These are phyloP conservation scores for Craterostigma plantagineum DNA, from an alignment of 257 asterid species.

Conservation along the genomic window DNA sequence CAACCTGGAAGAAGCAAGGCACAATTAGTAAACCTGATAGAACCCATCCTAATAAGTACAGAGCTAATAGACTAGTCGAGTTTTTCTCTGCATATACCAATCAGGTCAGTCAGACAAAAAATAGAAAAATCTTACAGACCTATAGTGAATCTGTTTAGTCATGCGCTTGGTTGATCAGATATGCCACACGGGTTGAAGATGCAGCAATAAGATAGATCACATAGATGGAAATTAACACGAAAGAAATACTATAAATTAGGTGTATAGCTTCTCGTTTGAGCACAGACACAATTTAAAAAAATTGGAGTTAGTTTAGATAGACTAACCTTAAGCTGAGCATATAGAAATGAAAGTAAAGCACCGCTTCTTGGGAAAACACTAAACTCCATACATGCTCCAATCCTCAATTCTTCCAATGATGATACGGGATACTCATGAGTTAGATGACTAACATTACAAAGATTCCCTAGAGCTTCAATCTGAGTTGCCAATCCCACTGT, in stretches of 20 bases:
- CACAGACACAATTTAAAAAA: constrained; percentile 8
- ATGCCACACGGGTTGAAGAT: no score
- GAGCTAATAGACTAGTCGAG: background rate
- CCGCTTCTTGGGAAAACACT: constrained; percentile 62
- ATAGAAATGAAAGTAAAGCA: constrained; percentile 59
- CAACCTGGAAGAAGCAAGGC: constrained; percentile 33
- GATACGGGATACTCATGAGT: constrained; percentile 32
- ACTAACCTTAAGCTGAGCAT: constrained; percentile 76
- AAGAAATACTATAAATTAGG: no score
- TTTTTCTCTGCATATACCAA: no score
- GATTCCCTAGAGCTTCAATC: constrained; percentile 78
- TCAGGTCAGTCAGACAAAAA: no score
- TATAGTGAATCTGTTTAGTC: no score
- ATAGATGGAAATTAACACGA: no score
- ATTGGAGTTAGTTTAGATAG: constrained; percentile 4
- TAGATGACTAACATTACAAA: constrained; percentile 56
- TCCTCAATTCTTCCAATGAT: constrained; percentile 35
- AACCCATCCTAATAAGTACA: constrained; percentile 1
- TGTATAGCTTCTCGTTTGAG: constrained; percentile 8
- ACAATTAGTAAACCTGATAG: constrained; percentile 9
- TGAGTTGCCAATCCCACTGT: constrained; percentile 59
- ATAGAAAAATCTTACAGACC: no score
- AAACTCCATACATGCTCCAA: constrained; percentile 38
- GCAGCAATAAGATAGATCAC: no score
- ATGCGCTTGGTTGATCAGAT: no score